These are phyloP conservation scores for Ogataea hybrid DNA, from an alignment of 1,139 yeast genomes.

Conservation along the genomic window DNA sequence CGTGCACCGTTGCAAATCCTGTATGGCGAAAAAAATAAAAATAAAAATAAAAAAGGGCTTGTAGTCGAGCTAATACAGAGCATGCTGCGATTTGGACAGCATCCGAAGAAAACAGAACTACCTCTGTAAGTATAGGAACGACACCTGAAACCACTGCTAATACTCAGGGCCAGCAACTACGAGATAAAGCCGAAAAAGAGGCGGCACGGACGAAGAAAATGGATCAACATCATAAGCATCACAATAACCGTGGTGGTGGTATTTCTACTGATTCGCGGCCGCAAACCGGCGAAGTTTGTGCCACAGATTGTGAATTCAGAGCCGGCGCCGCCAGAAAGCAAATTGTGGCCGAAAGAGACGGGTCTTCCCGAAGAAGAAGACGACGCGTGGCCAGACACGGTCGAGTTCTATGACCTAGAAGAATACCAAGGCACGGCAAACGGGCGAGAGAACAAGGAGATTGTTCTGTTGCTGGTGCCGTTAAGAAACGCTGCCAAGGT, in stretches of 20 bases:
- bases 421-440: slow-evolving; percentile 53
- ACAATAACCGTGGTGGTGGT: slow-evolving; percentile 10
- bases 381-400: slow-evolving; percentile 17
- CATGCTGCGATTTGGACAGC: slow-evolving; percentile 19
- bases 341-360: not conserved
- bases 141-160: not conserved
- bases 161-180: slow-evolving; percentile 7
- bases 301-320: slow-evolving; percentile 1
- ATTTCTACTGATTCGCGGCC: slow-evolving; percentile 2
- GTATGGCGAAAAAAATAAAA: not conserved
- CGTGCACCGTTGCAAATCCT: slow-evolving; percentile 1
- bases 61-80: not conserved
- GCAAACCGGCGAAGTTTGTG: not conserved
- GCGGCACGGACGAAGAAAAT: slow-evolving; percentile 2
- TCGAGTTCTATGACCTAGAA: slow-evolving; percentile 58
- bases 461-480: slow-evolving; percentile 72
- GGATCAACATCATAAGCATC: slow-evolving; percentile 4
- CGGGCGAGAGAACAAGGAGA: slow-evolving; percentile 60
- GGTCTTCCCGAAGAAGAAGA: slow-evolving; percentile 5
- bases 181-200: slow-evolving; percentile 22
- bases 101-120: slow-evolving; percentile 22
- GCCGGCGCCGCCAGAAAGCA: slow-evolving; percentile 3
- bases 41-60: slow-evolving; percentile 1
- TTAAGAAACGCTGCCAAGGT: slow-evolving; percentile 80
- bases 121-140: slow-evolving; percentile 23